Base-by-base conservation (phyloP, 2,329 filamentous ascomycete species). In the Colletotrichum echinochloae region DNA sequence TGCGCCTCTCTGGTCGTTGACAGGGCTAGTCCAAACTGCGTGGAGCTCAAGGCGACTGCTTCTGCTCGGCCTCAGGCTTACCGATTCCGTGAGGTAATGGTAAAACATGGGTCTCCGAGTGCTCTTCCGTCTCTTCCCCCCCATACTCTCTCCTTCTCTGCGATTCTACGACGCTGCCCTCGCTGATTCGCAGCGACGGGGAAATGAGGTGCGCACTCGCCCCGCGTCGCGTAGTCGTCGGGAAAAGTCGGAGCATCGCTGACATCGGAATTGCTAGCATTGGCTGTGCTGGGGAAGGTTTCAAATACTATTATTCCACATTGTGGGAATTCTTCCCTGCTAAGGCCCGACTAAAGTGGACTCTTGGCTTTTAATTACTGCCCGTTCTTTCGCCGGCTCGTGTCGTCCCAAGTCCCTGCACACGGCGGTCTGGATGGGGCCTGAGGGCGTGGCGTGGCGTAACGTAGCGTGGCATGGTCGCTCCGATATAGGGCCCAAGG, bases 1-100 rank as follows among this genome's bases (percentile, higher is more conserved):
- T 41, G 35, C 51, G 23, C 28, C 33, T 61, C 44, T 49, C 18
- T 39, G 57, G 28, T 59, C 12, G 23, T n/a, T 63, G 57, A 44
- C 39, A 59, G 64, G 64, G 66, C 60, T 70, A 54, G 69, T 26
- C 54, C 52, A 70, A 23, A 49, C 37, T 20, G 30, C 57, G 30
- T 51, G 39, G 54, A 51, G 60, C 26, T 6, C 33, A 26, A 61
- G 33, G 48, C 35, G 69, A n/a, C 55, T 70, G 26, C 51, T 44
- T 63, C 57, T 68, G 44, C 64, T 70, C 65, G 64, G 65, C 39
- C 59, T n/a, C 49, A 49, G 37, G 57, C 46, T 46, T 35, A 60
- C 66, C 60, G 73, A 76, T 78, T 76, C 62, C 71, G 68, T 78
- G 75, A 76, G 75, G 76, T 77, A 78, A 78, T 74, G 33, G 55